These are phyloP conservation scores for Annona cherimola DNA, from an alignment of 164 flowering plant genomes.

Conservation along the genomic window DNA sequence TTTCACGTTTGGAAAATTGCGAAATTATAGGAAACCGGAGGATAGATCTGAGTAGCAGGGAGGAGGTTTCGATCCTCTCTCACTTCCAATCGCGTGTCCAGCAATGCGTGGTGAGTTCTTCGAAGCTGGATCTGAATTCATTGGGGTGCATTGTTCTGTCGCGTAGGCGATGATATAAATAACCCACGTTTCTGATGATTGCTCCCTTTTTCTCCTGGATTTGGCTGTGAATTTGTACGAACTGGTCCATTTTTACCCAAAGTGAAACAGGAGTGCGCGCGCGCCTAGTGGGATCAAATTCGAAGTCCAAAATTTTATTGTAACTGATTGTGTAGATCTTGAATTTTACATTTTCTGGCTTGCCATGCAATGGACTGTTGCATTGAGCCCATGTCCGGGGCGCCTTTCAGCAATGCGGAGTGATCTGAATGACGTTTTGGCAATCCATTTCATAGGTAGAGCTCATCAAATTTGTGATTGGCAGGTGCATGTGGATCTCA, in stretches of 20 bases:
- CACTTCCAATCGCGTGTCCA: slow-evolving; percentile 67
- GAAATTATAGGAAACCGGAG: slow-evolving; percentile 29
- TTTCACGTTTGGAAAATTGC: neutral
- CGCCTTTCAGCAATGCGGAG: neutral
- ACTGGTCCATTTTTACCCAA: neutral
- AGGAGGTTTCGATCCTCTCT: slow-evolving; percentile 37
- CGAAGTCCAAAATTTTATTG: neutral
- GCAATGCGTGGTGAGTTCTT: slow-evolving; percentile 74
- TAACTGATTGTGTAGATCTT: neutral
- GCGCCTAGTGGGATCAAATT: neutral
- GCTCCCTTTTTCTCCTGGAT: neutral
- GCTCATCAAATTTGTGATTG: neutral
- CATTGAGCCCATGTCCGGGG: neutral
- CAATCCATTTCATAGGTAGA: neutral
- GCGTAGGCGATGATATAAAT: neutral
- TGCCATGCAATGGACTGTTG: neutral
- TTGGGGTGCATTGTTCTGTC: neutral
- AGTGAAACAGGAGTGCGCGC: neutral
- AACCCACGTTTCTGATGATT: neutral
- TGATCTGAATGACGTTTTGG: neutral
- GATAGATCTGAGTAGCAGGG: slow-evolving; percentile 20
- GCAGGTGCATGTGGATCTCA: too few species aligned
- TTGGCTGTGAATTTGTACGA: neutral
- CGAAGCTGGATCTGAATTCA: neutral
- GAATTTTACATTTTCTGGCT: neutral